Evolutionary conservation across 2,329 filamentous ascomycete species (phyloP), one percentile per base, ranked within the genome.

Genomic region (Arthrobotrys conoides): DNA sequence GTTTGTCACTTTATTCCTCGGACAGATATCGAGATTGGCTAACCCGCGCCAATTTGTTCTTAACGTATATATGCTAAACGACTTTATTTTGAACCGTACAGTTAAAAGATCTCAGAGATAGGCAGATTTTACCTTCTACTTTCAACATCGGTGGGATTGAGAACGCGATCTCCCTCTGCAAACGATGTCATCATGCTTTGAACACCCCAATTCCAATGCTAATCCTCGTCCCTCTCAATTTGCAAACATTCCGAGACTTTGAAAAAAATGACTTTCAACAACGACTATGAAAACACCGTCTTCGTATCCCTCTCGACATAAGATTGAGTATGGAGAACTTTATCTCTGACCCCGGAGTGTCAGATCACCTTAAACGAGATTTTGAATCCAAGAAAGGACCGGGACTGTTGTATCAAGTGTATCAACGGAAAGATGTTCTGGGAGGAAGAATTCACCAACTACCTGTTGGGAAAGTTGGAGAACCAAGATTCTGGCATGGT

Each of bases 71-170:
- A 30, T 30, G 27, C 27, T 30, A 8, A 30, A 3, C 22, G 6
- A 55, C 22, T 27, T 18, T n/a, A 18, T n/a, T 55, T 4, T 55
- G 6, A 14, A 55, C 49, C 8, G 27, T 30, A 30, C 27, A 59
- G 53, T 59, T 59, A 5, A 27, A 59, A 33, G 53, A 2, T 33
- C 53, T 59, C 12, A 18, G 24, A 59, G 24, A 27, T 2, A 59
- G 53, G 27, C 22, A 22, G 9, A 59, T 59, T 18, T 27, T 59
- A 33, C 53, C 53, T 59, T 24, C 20, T 33, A 30, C 3, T 24
- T 59, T 59, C n/a, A 59, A 33, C 14, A 33, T 59, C 12, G 53
- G 33, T 24, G 53, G 53, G 27, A 59, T 59, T 59, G 53, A 59
- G 16, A 59, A 59, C n/a, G 53, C 53, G 16, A 59, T 59, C 5